A percentile compares a stretch with the other conserved stretches of the same genome.
These are phyloP conservation scores for Verbascum thapsus DNA, from an alignment of 257 asterid species.

Conservation along the genomic window DNA sequence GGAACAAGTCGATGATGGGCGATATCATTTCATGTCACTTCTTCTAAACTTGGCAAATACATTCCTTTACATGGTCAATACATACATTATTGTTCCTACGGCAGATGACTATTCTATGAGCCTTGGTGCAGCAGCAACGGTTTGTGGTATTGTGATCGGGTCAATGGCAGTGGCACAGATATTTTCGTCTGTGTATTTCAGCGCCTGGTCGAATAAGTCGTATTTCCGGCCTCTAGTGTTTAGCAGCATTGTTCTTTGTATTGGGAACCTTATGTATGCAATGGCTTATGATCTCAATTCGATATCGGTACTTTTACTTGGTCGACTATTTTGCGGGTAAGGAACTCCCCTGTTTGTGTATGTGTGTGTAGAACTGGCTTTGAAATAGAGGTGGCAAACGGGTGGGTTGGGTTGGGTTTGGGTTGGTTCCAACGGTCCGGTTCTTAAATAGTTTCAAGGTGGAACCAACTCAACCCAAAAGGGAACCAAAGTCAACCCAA, in stretches of 20 bases:
- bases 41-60: constrained; percentile 75
- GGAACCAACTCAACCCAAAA: too few relatives aligned
- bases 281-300: constrained; percentile 70
- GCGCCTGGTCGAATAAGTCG: constrained; percentile 78
- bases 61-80: constrained; percentile 77
- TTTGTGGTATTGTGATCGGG: constrained; percentile 77
- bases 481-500: too few relatives aligned
- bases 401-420: too few relatives aligned
- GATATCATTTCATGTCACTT: constrained; percentile 72
- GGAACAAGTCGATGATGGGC: constrained; percentile 54
- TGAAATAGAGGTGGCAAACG: too few relatives aligned
- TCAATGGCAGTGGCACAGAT: constrained; percentile 82
- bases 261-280: constrained; percentile 67
- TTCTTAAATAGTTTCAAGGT: too few relatives aligned
- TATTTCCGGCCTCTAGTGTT: constrained; percentile 69
- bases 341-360: constrained; percentile 14
- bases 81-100: constrained; percentile 76
- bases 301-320: constrained; percentile 56
- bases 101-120: constrained; percentile 83
- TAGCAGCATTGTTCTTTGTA: constrained; percentile 63
- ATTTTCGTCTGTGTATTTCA: constrained; percentile 76
- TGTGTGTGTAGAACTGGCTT: neutral
- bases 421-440: too few relatives aligned
- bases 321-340: constrained; percentile 72
- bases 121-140: constrained; percentile 84